phyloP scores from a whole-genome alignment of 129 eudicot genomes.

The Pittosporum tobira region DNA sequence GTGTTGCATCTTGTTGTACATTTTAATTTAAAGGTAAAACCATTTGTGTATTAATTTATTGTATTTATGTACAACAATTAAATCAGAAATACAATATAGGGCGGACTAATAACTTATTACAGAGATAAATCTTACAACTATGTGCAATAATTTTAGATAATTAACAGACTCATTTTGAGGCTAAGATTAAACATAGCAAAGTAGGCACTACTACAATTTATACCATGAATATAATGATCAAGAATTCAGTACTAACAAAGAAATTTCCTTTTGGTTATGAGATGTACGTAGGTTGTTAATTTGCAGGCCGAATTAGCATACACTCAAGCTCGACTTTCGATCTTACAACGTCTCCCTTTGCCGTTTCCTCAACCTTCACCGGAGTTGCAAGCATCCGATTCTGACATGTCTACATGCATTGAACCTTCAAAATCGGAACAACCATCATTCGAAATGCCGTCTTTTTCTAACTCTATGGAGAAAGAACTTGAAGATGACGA shows the following conservation, averaged over 20 bases:
- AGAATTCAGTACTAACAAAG: not conserved
- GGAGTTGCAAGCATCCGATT: not conserved
- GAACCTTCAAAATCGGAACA: conserved; percentile 17
- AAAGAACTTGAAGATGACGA: conserved; percentile 24
- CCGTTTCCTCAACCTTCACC: conserved; percentile 11
- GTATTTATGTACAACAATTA: too few species aligned
- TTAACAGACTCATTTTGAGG: too few species aligned
- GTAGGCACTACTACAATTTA: too few species aligned
- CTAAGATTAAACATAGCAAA: too few species aligned
- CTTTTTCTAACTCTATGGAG: conserved; percentile 15
- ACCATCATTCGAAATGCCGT: conserved; percentile 13
- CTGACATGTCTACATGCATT: not conserved
- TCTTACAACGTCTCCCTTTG: conserved; percentile 24
- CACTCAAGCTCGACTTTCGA: conserved; percentile 47
- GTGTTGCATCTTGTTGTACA: too few species aligned
- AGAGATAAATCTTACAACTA: too few species aligned
- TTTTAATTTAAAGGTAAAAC: too few species aligned
- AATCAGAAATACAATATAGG: too few species aligned
- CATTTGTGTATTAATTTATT: too few species aligned
- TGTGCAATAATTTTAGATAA: too few species aligned
- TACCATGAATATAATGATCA: too few species aligned
- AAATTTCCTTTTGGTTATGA: not conserved
- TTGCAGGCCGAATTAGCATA: conserved; percentile 61
- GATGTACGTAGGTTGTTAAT: conserved; percentile 36
- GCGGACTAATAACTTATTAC: too few species aligned